These are phyloP conservation scores for Harrya chromipes DNA, from an alignment of 768 basidiomycete genomes.

Conservation along the genomic window DNA sequence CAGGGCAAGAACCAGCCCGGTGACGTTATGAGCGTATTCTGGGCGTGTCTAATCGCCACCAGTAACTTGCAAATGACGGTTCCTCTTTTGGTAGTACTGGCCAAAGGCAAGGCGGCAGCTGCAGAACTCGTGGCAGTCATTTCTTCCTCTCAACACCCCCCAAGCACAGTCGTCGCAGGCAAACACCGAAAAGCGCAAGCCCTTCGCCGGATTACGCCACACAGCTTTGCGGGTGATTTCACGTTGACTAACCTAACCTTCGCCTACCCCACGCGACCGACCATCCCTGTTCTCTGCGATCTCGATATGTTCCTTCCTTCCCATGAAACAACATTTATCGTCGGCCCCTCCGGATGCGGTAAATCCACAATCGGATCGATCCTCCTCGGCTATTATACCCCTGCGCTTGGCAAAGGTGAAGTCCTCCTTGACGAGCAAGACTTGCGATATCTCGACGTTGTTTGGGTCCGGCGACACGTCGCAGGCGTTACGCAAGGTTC, in stretches of 20 bases:
- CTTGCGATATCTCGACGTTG: constrained; percentile 66
- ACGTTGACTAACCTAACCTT: constrained; percentile 58
- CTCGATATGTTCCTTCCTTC: constrained; percentile 69
- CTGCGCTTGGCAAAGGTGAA: constrained; percentile 48
- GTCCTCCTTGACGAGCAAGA: constrained; percentile 83
- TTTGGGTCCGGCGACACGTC: constrained; percentile 66
- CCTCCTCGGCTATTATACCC: constrained; percentile 69
- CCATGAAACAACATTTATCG: constrained; percentile 73
- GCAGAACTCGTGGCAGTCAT: constrained; percentile 27
- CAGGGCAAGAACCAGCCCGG: constrained; percentile 66
- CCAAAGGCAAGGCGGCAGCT: constrained; percentile 55
- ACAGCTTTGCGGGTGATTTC: constrained; percentile 68
- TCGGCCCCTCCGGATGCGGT: constrained; percentile 75
- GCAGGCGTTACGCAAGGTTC: constrained; percentile 77
- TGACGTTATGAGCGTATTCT: constrained; percentile 94
- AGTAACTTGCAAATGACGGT: constrained; percentile 86
- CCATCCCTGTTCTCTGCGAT: constrained; percentile 52
- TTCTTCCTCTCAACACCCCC: constrained; percentile 35
- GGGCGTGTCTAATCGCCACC: constrained; percentile 92
- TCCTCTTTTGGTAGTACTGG: constrained; percentile 70
- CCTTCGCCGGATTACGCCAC: constrained; percentile 66
- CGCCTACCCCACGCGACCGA: constrained; percentile 70
- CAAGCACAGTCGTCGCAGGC: constrained; percentile 17
- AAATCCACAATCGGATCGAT: constrained; percentile 71
- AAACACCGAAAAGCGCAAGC: constrained; percentile 17